A percentile compares a stretch with the other conserved stretches of the same genome.
phyloP scores from a whole-genome alignment of 805 yeast genomes.

The Peterozyma xylosa region DNA sequence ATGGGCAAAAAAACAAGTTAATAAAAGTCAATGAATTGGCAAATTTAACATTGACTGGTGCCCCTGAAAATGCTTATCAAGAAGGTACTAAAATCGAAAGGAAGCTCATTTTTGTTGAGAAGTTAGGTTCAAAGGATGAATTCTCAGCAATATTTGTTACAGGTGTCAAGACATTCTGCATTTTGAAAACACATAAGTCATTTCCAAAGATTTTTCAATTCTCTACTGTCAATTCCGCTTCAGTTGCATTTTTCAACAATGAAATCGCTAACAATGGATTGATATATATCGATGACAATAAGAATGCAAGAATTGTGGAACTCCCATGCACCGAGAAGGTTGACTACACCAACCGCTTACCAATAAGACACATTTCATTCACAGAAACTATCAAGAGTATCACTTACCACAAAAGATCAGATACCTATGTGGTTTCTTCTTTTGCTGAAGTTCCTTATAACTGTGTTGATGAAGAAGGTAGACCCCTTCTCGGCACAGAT shows the following conservation, averaged over 20 bases:
- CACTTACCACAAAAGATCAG: constrained; percentile 60
- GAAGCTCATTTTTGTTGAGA: constrained; percentile 50
- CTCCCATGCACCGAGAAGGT: constrained; percentile 29
- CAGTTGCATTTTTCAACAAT: constrained; percentile 49
- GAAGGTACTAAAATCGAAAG: constrained; percentile 66
- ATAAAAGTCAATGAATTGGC: constrained; percentile 35
- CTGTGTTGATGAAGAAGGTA: constrained; percentile 70
- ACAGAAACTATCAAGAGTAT: constrained; percentile 61
- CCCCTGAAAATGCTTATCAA: constrained; percentile 71
- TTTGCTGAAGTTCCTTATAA: constrained; percentile 49
- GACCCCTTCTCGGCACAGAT: constrained; percentile 48
- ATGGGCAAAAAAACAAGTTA: constrained; percentile 33
- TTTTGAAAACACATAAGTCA: constrained; percentile 59
- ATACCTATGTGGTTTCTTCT: constrained; percentile 58
- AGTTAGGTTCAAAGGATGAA: constrained; percentile 35
- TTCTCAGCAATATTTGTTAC: constrained; percentile 59
- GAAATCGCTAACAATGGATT: constrained; percentile 36
- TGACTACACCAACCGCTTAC: constrained; percentile 54
- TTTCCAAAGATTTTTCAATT: constrained; percentile 61
- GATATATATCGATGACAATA: constrained; percentile 63
- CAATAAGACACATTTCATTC: constrained; percentile 42
- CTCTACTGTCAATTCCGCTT: constrained; percentile 56
- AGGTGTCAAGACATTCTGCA: constrained; percentile 64
- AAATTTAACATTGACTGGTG: constrained; percentile 54
- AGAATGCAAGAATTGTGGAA: constrained; percentile 58